Evolutionary conservation across 1,284 basidiomycete species (phyloP), one percentile per base, ranked within the genome.

Genomic region (Amylostereum areolatum): DNA sequence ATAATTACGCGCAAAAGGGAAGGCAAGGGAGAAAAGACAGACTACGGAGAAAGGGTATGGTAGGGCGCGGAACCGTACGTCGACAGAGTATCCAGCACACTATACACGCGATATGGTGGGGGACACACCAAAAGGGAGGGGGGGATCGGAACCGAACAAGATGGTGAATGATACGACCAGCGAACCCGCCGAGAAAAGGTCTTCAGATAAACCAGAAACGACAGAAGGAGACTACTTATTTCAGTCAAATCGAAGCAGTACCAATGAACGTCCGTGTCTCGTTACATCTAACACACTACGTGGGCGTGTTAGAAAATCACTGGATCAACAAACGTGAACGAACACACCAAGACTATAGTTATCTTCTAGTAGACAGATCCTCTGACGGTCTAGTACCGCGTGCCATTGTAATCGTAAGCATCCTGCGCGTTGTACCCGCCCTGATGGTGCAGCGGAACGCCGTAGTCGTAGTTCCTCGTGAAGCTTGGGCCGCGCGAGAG

Each of bases 381-480:
- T 39, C 37, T n/a, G 34, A n/a, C 34, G n/a, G 18, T 35, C n/a
- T 35, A 39, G 37, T 39, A 39, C n/a, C 27, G 41, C 5, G 44
- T 28, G 46, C 50, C 52, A 49, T 57, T 56, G 55, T 66, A 61
- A 44, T 68, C 67, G 56, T 70, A 71, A 46, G 63, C 57, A 29
- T 61, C 59, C 31, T 49, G 45, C 31, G 34, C 40, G 34, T 62
- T 66, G 55, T 79, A 79, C 32, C 73, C 72, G 45, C 68, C 71
- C 61, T 80, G 77, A 56, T 84, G 77, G 59, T 85, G 81, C 53
- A 78, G 69, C 37, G 82, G 81, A 28, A 82, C 71, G 47, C 72
- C 74, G 51, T 72, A 72, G 47, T 81, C 78, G 57, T 82, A 81
- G 47, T 63, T 57, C 18, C 62, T 66, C 56, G 53, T 62, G 54